These are phyloP conservation scores for Pseudognaphalium luteoalbum DNA, from an alignment of 129 eudicot species.

Conservation along the genomic window DNA sequence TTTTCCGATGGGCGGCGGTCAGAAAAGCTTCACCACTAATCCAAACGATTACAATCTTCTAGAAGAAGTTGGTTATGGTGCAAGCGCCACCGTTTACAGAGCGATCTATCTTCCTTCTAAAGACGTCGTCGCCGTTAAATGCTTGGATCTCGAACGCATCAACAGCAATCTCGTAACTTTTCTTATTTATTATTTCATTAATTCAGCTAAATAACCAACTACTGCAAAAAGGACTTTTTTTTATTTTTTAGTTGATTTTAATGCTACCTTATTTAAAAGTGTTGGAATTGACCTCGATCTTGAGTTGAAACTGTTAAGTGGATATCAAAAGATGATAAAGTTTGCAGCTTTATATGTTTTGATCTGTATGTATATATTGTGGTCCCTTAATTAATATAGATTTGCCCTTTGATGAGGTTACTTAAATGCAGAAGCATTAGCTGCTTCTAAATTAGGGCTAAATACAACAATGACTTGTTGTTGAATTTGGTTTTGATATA, in stretches of 20 bases:
- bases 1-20: slow-evolving; percentile 41
- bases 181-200: neutral
- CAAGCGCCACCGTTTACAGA: slow-evolving; percentile 87
- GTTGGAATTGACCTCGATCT: slow-evolving; percentile 24
- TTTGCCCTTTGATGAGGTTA: no score
- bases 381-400: neutral
- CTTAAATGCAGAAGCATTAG: neutral
- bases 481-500: neutral
- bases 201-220: slow-evolving; percentile 14
- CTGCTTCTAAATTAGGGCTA: slow-evolving; percentile 10
- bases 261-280: slow-evolving; percentile 14
- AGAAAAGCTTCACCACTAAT: slow-evolving; percentile 55
- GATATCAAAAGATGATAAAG: slow-evolving; percentile 7
- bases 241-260: neutral
- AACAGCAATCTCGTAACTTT: slow-evolving; percentile 74
- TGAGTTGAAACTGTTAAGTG: slow-evolving; percentile 7
- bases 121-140: slow-evolving; percentile 87
- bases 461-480: neutral
- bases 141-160: slow-evolving; percentile 99
- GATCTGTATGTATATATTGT: slow-evolving; percentile 4
- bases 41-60: slow-evolving; percentile 72
- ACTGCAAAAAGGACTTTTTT: slow-evolving; percentile 1
- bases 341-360: neutral
- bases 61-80: slow-evolving; percentile 90
- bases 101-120: slow-evolving; percentile 84